phyloP scores from a whole-genome alignment of 176 grass and related monocot species.

The Carex littledalei region DNA sequence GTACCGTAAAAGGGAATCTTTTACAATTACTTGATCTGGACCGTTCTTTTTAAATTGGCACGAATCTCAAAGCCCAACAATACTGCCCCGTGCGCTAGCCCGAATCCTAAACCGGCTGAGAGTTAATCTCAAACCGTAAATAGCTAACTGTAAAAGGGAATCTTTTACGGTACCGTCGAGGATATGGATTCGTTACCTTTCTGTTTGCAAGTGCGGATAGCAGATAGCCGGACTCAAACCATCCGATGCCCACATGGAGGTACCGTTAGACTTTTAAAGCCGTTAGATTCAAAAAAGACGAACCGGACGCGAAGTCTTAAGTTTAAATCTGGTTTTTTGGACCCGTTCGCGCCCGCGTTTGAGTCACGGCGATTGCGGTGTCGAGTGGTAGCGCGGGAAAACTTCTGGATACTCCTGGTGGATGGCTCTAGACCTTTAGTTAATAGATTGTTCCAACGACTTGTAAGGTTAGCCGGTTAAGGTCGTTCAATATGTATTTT shows the following conservation, averaged over 20 bases:
- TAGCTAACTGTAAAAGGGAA: no score
- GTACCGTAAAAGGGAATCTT: no score
- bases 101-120: no score
- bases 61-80: no score
- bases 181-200: no score
- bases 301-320: conserved; percentile 20
- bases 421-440: background rate
- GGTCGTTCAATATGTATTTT: background rate
- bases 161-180: no score
- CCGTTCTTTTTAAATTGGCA: no score
- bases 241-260: background rate
- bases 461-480: background rate
- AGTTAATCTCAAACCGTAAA: no score
- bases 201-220: background rate
- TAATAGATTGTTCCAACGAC: background rate
- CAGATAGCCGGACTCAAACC: background rate
- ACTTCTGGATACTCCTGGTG: background rate
- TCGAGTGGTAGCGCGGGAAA: conserved; percentile 22
- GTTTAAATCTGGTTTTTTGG: conserved; percentile 17
- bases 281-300: conserved; percentile 15
- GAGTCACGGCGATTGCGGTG: conserved; percentile 15
- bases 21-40: no score
- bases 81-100: no score
- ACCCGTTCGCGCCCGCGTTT: conserved; percentile 11
- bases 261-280: background rate